Evolutionary conservation across 352 stramenopile species (phyloP).

Genomic region (Phytophthora citricola): DNA sequence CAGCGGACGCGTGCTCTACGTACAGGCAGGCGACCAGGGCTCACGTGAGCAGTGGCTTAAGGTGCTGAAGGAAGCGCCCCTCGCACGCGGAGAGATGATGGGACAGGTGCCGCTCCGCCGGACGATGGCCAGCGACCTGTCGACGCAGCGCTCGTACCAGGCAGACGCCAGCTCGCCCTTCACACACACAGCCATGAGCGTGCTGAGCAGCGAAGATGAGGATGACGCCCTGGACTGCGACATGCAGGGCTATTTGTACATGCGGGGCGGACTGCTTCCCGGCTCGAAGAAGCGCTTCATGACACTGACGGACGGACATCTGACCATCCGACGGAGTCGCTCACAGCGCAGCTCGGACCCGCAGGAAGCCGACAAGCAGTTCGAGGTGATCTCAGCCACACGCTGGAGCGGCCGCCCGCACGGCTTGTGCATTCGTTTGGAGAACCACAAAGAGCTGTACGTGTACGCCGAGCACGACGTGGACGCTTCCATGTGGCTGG

Average conservation of each 20-base stretch:
- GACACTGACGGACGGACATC: conserved; percentile 49
- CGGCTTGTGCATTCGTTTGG: conserved; percentile 58
- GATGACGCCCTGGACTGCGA: conserved; percentile 40
- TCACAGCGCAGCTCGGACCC: conserved; percentile 33
- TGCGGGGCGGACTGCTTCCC: conserved; percentile 47
- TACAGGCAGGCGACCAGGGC: conserved; percentile 60
- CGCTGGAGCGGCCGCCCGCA: conserved; percentile 48
- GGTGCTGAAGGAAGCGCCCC: conserved; percentile 56
- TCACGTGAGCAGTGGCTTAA: conserved; percentile 61
- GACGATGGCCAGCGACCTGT: conserved; percentile 55
- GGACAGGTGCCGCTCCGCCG: conserved; percentile 35
- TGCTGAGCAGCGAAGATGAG: conserved; percentile 53
- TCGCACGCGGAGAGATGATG: conserved; percentile 36
- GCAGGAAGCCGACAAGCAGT: conserved; percentile 40
- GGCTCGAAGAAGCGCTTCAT: conserved; percentile 69
- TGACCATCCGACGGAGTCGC: conserved; percentile 43
- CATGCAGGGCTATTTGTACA: conserved; percentile 54
- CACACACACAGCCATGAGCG: conserved; percentile 48
- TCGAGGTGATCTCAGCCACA: conserved; percentile 57
- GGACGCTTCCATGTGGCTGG: conserved; percentile 61
- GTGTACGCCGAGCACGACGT: conserved; percentile 51
- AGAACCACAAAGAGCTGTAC: conserved; percentile 62
- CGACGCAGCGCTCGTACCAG: conserved; percentile 35
- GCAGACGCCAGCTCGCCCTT: conserved; percentile 23
- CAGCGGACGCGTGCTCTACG: conserved; percentile 61